Conservation (phyloP, 139 green algal species). For the Chloropicon primus region DNA sequence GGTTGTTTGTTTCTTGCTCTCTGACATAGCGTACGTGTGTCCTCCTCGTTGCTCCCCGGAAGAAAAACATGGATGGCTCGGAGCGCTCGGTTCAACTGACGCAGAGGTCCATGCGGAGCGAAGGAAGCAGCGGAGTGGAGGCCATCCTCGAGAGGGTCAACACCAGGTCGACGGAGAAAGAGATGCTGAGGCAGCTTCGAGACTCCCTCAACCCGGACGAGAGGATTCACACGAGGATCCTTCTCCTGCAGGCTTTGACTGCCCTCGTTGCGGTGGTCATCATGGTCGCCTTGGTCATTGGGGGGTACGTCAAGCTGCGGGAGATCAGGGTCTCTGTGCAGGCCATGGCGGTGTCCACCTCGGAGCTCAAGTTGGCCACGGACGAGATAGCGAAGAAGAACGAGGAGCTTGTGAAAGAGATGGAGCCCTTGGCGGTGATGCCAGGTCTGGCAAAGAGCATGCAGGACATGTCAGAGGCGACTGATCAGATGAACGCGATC, state of each 20-base stretch:
- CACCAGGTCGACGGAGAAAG: too few species aligned
- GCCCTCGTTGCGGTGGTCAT: background rate
- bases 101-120: too few species aligned
- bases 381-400: background rate
- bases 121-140: too few species aligned
- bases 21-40: too few species aligned
- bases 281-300: background rate
- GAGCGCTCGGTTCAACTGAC: too few species aligned
- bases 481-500: background rate
- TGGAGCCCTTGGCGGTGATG: background rate
- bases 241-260: background rate
- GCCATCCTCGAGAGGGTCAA: too few species aligned
- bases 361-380: too few species aligned
- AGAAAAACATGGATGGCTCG: too few species aligned
- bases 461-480: background rate
- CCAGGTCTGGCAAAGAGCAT: background rate
- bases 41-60: too few species aligned
- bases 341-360: background rate
- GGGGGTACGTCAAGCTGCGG: background rate
- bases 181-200: background rate
- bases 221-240: background rate
- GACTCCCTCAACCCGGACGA: background rate
- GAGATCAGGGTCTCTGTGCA: background rate
- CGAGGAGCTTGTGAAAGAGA: background rate
- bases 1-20: too few species aligned